Base-by-base conservation (phyloP, 306 rosid genomes). In the Gillenia trifoliata region DNA sequence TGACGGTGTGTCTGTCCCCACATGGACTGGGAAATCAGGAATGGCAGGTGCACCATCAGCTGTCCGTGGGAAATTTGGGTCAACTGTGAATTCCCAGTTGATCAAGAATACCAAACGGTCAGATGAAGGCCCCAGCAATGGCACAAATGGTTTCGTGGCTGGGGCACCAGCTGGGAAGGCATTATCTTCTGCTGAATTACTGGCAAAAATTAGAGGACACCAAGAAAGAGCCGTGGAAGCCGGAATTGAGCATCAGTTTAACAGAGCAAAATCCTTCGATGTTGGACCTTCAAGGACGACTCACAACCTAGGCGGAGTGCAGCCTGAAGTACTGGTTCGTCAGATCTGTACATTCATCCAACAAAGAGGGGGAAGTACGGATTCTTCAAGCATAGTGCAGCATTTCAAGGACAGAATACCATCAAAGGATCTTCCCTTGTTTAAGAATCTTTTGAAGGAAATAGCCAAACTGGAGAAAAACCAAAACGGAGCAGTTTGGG, bases 1-100 rank as follows among this genome's bases (percentile, higher is more conserved):
- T 36, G 95, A 88, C 28, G 84, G 91, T 68, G 13, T 94, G 62
- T 84, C 95, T 11, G 83, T 92, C 82, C 98, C 98, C 22, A 94
- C 98, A 79, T 90, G 98, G 98, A 92, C 98, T 8, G 98, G 97
- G 72, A 94, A 85, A 83, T 90, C 97, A 30, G 98, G 98, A 76
- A 34, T 89, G 71, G 98, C 98, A 22, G 98, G 97, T 36, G 97
- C 96, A 78, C 97, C 98, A 6, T 85, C 95, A 34, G 82, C 92
- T 71, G 80, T 85, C 59, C 83, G 81, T 59, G 85, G 75, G 79
- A 91, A 92, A 81, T 94, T 94, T 30, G 98, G 97, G 75, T 91
- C 97, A 65, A 76, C 96, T 16, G 83, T 83, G 81, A 94, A 87
- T 75, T 31, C 91, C 77, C 86, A 69, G 82, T 78, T 90, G 85